Conservation (phyloP, 805 yeast species). For the Saccharomycopsis javanensis region DNA sequence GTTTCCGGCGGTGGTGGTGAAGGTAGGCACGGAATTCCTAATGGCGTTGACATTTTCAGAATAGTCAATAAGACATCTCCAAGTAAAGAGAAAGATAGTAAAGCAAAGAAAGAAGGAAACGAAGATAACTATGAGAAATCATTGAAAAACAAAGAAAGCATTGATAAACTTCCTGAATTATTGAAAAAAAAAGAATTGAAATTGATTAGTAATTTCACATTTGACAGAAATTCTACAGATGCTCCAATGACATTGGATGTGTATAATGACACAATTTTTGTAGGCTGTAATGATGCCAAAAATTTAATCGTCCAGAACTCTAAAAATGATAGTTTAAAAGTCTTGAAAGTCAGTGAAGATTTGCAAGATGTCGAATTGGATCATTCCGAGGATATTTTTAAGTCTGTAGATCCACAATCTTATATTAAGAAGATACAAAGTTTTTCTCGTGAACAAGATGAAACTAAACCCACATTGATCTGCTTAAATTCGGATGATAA, state of each 20-base stretch:
- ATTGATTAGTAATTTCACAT: not conserved
- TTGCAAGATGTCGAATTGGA: not conserved
- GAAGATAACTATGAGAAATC: not conserved
- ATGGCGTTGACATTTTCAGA: conserved; percentile 39
- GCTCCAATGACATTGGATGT: conserved; percentile 53
- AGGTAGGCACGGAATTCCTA: conserved; percentile 83
- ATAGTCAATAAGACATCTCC: conserved; percentile 1
- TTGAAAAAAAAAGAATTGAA: conserved; percentile 11
- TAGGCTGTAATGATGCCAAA: conserved; percentile 68
- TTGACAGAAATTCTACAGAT: conserved; percentile 32
- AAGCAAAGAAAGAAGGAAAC: not conserved
- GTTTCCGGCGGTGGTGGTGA: conserved; percentile 97
- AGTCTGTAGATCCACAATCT: conserved; percentile 5
- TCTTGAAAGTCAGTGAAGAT: conserved; percentile 25
- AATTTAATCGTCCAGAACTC: conserved; percentile 37
- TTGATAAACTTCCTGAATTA: conserved; percentile 4
- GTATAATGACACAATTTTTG: conserved; percentile 39
- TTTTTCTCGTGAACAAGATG: not conserved
- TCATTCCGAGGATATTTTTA: not conserved
- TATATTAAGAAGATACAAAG: conserved; percentile 10
- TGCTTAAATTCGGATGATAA: conserved; percentile 7
- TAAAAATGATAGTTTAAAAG: conserved; percentile 34
- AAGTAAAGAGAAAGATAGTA: not conserved
- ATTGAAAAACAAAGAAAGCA: not conserved
- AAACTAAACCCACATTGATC: not conserved